Percentiles rank a stretch among this genome's conserved stretches.
phyloP scores from a whole-genome alignment of 2,329 filamentous ascomycete species.

The Alternaria alternata region DNA sequence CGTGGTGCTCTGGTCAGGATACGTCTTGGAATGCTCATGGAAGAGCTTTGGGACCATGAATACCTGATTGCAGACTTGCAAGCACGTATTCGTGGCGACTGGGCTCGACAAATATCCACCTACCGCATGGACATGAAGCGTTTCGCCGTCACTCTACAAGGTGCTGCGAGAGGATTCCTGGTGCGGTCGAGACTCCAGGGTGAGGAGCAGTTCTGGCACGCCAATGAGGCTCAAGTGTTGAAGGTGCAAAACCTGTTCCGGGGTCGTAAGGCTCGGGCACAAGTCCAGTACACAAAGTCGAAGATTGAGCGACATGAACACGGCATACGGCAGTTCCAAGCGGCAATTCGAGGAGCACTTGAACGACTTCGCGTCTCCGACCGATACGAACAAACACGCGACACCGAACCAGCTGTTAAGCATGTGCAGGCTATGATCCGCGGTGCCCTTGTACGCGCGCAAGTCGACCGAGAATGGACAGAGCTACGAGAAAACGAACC shows the following conservation, averaged over 20 bases:
- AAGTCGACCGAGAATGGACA: slow-evolving; percentile 54
- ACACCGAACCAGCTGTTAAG: slow-evolving; percentile 67
- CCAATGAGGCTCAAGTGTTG: slow-evolving; percentile 74
- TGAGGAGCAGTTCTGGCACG: slow-evolving; percentile 73
- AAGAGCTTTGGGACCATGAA: slow-evolving; percentile 87
- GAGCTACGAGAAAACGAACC: slow-evolving; percentile 59
- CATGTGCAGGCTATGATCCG: slow-evolving; percentile 65
- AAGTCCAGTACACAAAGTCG: slow-evolving; percentile 58
- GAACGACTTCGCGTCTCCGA: slow-evolving; percentile 52
- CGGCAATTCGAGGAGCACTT: slow-evolving; percentile 61
- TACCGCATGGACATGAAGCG: slow-evolving; percentile 84
- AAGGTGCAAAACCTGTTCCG: slow-evolving; percentile 83
- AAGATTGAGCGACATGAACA: slow-evolving; percentile 56
- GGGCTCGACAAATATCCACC: slow-evolving; percentile 79
- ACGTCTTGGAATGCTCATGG: slow-evolving; percentile 82
- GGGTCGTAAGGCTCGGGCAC: slow-evolving; percentile 64
- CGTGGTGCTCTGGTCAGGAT: slow-evolving; percentile 82
- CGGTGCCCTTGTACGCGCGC: slow-evolving; percentile 71
- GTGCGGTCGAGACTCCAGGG: slow-evolving; percentile 69
- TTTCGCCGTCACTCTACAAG: slow-evolving; percentile 83
- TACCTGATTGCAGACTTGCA: slow-evolving; percentile 81
- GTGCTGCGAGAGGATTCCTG: slow-evolving; percentile 77
- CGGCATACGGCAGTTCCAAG: slow-evolving; percentile 63
- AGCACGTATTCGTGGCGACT: slow-evolving; percentile 85
- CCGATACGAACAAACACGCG: slow-evolving; percentile 69